phyloP scores from a whole-genome alignment of 2,329 filamentous ascomycete species.

The Trichoderma sp. region DNA sequence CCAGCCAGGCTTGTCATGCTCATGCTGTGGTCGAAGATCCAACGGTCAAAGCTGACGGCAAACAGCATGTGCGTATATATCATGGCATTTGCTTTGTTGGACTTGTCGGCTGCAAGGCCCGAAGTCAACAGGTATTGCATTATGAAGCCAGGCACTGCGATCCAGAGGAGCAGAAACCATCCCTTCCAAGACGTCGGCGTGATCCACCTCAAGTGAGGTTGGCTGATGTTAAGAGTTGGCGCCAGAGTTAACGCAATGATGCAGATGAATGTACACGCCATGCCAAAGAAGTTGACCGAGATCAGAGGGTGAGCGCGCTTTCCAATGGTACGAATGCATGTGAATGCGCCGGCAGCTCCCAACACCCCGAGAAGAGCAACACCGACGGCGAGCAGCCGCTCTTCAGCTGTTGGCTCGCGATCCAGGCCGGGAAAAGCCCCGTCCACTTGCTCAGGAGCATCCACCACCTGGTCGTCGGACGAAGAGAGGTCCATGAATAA shows the following conservation, averaged over 20 bases:
- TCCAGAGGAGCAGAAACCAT: slow-evolving; percentile 67
- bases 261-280: slow-evolving; percentile 69
- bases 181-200: slow-evolving; percentile 49
- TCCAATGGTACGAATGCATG: slow-evolving; percentile 77
- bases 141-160: slow-evolving; percentile 75
- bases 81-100: slow-evolving; percentile 59
- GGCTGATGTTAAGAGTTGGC: slow-evolving; percentile 47
- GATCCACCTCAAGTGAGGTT: slow-evolving; percentile 49
- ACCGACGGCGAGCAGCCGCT: slow-evolving; percentile 69
- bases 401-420: slow-evolving; percentile 54
- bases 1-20: slow-evolving; percentile 51
- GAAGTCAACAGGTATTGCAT: slow-evolving; percentile 86
- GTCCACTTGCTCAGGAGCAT: slow-evolving; percentile 21
- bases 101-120: slow-evolving; percentile 71
- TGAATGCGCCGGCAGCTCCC: slow-evolving; percentile 73
- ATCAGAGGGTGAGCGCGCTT: slow-evolving; percentile 79
- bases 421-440: slow-evolving; percentile 36
- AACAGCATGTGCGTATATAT: slow-evolving; percentile 61
- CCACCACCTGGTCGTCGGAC: slow-evolving; percentile 28
- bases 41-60: slow-evolving; percentile 54
- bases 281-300: slow-evolving; percentile 80
- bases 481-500: slow-evolving; percentile 46
- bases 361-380: slow-evolving; percentile 76
- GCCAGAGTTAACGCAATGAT: slow-evolving; percentile 58
- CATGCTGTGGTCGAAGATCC: slow-evolving; percentile 56